These are phyloP conservation scores for Globisporangium spiculum DNA, from an alignment of 352 stramenopile species.

Conservation along the genomic window DNA sequence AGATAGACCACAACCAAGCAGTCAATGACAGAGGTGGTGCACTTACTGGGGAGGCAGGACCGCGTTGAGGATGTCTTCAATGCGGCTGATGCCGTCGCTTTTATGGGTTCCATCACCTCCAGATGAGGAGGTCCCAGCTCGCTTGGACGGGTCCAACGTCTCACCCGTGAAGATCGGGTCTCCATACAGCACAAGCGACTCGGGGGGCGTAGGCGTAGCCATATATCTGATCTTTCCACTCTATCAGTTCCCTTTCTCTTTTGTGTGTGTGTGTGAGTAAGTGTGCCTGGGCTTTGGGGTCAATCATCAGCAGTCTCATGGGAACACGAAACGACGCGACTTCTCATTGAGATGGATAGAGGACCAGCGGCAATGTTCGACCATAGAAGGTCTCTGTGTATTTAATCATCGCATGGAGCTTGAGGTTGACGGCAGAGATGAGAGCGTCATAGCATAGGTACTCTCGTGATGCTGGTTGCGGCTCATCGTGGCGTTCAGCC, in stretches of 20 bases:
- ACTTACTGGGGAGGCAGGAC: constrained; percentile 70
- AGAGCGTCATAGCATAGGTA: not conserved
- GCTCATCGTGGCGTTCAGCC: constrained; percentile 15
- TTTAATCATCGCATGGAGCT: constrained; percentile 4
- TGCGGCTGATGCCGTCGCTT: constrained; percentile 47
- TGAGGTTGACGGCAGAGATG: not conserved
- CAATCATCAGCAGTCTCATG: not conserved
- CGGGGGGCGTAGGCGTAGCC: constrained; percentile 62
- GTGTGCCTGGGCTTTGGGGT: not conserved
- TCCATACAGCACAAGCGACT: constrained; percentile 88
- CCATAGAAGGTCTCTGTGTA: not conserved
- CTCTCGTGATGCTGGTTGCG: not conserved
- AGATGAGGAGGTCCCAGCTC: constrained; percentile 23
- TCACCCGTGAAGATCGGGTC: constrained; percentile 90
- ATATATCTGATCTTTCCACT: constrained; percentile 26
- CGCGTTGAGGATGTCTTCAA: constrained; percentile 79
- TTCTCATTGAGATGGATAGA: not conserved
- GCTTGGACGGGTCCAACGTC: constrained; percentile 58
- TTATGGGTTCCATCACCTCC: constrained; percentile 26
- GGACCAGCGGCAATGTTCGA: not conserved
- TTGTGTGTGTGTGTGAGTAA: not conserved
- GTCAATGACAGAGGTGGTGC: not conserved
- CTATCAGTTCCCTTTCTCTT: not conserved
- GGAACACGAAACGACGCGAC: constrained; percentile 8
- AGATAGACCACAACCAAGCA: not conserved